These are phyloP conservation scores for Colletotrichum sp. DNA, from an alignment of 2,329 filamentous ascomycete genomes.

Conservation along the genomic window DNA sequence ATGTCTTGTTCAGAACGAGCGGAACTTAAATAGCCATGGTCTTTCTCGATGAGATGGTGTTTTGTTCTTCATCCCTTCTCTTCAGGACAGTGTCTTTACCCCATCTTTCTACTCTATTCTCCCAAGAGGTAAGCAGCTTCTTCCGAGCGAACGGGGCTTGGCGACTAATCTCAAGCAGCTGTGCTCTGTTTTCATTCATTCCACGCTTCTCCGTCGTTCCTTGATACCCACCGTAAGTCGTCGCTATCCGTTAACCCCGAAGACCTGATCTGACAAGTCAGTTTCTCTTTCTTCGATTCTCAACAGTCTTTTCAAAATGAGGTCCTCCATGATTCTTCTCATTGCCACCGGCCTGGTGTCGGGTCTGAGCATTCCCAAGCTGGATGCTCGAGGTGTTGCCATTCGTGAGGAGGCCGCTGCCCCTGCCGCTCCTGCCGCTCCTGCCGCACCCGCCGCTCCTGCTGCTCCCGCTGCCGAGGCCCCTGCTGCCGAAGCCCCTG, in stretches of 20 bases:
- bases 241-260: no score
- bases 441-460: neutral
- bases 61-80: conserved; percentile 11
- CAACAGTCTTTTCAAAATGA: conserved; percentile 27
- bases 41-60: neutral
- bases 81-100: conserved; percentile 14
- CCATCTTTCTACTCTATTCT: conserved; percentile 4
- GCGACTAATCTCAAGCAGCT: conserved; percentile 22
- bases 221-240: conserved; percentile 16
- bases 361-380: conserved; percentile 27
- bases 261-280: neutral
- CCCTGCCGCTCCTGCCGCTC: neutral
- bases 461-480: neutral
- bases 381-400: neutral
- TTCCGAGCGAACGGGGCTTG: neutral
- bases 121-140: conserved; percentile 8
- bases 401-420: neutral
- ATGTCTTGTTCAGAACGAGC: neutral
- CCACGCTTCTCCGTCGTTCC: conserved; percentile 13
- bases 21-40: conserved; percentile 9
- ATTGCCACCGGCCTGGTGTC: conserved; percentile 33
- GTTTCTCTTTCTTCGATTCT: conserved; percentile 2
- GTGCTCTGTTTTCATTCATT: conserved; percentile 30
- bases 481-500: neutral
- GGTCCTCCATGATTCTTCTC: conserved; percentile 29